phyloP scores from a whole-genome alignment of 805 yeast genomes.

The Cephaloascus albidus region DNA sequence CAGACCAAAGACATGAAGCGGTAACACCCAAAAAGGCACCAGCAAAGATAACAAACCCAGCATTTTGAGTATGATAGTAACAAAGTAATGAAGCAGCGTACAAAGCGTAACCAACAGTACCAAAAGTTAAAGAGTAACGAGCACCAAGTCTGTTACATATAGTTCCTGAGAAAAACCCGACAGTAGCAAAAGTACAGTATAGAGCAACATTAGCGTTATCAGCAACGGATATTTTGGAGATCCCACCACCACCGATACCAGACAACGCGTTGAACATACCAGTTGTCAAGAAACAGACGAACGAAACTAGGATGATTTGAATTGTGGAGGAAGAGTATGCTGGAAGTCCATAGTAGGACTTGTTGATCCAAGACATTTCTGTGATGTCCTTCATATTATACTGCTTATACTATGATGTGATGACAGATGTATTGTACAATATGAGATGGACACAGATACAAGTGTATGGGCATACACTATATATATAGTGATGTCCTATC shows the following conservation, averaged over 20 bases:
- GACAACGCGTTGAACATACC: constrained; percentile 44
- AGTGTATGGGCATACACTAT: no score
- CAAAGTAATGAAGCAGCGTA: constrained; percentile 44
- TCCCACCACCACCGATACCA: constrained; percentile 41
- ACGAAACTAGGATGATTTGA: constrained; percentile 36
- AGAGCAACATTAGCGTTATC: constrained; percentile 44
- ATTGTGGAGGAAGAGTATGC: constrained; percentile 27
- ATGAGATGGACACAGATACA: no score
- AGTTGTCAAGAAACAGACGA: constrained; percentile 37
- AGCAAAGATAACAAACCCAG: constrained; percentile 44
- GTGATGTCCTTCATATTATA: no score
- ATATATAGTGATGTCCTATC: no score
- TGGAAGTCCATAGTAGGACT: constrained; percentile 15
- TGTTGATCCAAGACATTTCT: constrained; percentile 43
- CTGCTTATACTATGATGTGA: no score
- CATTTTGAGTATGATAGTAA: constrained; percentile 34
- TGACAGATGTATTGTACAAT: no score
- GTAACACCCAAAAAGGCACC: constrained; percentile 50
- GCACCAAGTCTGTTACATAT: constrained; percentile 42
- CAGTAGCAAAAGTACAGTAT: constrained; percentile 44
- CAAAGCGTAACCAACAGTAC: constrained; percentile 46
- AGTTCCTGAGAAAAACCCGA: constrained; percentile 51
- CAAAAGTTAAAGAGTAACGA: constrained; percentile 32
- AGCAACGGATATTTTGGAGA: constrained; percentile 24
- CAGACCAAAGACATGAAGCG: constrained; percentile 51